These are phyloP conservation scores for Plasmopara viticola DNA, from an alignment of 352 stramenopile genomes.

Conservation along the genomic window DNA sequence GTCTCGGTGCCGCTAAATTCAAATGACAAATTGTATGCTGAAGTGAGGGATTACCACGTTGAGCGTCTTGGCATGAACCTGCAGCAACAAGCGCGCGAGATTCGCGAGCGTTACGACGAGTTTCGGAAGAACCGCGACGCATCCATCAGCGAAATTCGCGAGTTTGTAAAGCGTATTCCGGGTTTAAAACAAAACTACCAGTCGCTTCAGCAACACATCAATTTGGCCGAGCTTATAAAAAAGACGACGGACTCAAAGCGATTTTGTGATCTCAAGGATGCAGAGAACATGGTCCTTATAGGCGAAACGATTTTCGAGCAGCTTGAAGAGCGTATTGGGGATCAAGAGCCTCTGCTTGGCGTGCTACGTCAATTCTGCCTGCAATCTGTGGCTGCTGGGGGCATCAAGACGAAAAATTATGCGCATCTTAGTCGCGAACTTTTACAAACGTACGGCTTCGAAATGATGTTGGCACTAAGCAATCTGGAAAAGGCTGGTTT, in stretches of 20 bases:
- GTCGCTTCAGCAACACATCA: slow-evolving; percentile 96
- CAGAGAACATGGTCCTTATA: slow-evolving; percentile 94
- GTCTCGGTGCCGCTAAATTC: slow-evolving; percentile 93
- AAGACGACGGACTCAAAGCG: slow-evolving; percentile 88
- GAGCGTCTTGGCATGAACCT: slow-evolving; percentile 94
- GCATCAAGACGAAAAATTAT: slow-evolving; percentile 92
- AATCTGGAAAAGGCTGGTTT: slow-evolving; percentile 93
- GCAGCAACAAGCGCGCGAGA: slow-evolving; percentile 93
- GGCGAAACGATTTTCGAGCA: slow-evolving; percentile 93
- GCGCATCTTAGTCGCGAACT: slow-evolving; percentile 91
- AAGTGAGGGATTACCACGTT: slow-evolving; percentile 95
- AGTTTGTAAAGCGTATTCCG: slow-evolving; percentile 98
- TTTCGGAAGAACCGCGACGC: slow-evolving; percentile 95
- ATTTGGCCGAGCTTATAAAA: slow-evolving; percentile 95
- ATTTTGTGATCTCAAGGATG: slow-evolving; percentile 94
- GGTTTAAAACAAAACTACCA: slow-evolving; percentile 91
- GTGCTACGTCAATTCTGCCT: slow-evolving; percentile 92
- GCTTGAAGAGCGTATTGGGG: slow-evolving; percentile 94
- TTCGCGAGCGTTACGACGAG: slow-evolving; percentile 91
- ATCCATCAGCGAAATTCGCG: slow-evolving; percentile 96
- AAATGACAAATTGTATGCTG: slow-evolving; percentile 93
- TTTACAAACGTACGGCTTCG: slow-evolving; percentile 96
- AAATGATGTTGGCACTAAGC: slow-evolving; percentile 89
- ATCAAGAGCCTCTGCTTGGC: slow-evolving; percentile 85
- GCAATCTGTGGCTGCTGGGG: slow-evolving; percentile 89